Evolutionary conservation across 192 early-diverging fungal genomes (phyloP).

Genomic region (Umbelopsis sp.): DNA sequence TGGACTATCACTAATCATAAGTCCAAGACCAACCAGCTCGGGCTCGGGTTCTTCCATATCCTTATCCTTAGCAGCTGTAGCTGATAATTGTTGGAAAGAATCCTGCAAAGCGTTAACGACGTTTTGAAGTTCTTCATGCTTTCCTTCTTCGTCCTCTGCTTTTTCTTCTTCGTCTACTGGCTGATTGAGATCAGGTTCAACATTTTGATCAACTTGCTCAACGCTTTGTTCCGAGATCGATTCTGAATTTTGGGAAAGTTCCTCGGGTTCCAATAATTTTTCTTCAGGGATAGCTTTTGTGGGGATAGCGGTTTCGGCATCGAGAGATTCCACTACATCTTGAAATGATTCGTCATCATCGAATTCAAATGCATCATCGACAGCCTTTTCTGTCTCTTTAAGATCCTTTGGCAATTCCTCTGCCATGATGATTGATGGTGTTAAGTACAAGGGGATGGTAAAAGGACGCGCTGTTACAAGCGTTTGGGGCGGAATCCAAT

Average conservation of each 20-base stretch:
- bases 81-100: slow-evolving; percentile 2
- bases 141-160: background rate
- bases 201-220: background rate
- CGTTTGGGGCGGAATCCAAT: background rate
- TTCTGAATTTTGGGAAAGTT: background rate
- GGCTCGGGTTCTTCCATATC: background rate
- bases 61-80: background rate
- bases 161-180: background rate
- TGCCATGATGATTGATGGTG: slow-evolving; percentile 6
- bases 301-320: background rate
- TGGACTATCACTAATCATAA: background rate
- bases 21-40: background rate
- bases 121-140: slow-evolving; percentile 1
- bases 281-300: background rate
- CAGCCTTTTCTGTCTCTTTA: slow-evolving; percentile 6
- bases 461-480: background rate
- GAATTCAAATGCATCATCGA: slow-evolving; percentile 4
- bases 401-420: slow-evolving; percentile 9
- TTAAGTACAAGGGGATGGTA: background rate
- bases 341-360: background rate
- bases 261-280: background rate
- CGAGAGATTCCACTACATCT: slow-evolving; percentile 1
- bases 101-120: slow-evolving; percentile 8
- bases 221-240: background rate
- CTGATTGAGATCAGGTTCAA: background rate